Evolutionary conservation across 257 asterid species (phyloP).

Genomic region (Craterostigma plantagineum): DNA sequence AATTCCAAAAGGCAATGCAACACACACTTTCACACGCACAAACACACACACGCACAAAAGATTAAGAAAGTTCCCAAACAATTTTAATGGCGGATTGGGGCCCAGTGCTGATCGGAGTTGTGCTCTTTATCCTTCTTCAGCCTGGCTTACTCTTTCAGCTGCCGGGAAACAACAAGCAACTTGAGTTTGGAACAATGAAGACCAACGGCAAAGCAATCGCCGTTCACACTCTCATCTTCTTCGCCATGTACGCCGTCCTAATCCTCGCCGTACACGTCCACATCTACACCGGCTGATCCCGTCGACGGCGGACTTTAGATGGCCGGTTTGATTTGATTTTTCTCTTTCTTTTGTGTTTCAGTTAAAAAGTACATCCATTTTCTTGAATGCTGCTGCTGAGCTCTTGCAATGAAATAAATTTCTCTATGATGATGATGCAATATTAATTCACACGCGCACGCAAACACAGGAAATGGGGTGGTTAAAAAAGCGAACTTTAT

Average conservation of each 20-base stretch:
- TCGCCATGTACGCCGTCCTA: constrained; percentile 2
- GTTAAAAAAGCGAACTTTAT: constrained; percentile 1
- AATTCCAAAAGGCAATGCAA: neutral
- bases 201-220: constrained; percentile 9
- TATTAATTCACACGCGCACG: too few relatives aligned
- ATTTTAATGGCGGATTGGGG: constrained; percentile 7
- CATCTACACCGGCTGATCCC: constrained; percentile 6
- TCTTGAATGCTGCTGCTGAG: too few relatives aligned
- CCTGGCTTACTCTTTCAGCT: constrained; percentile 6
- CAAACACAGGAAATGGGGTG: too few relatives aligned
- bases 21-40: neutral
- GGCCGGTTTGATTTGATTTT: neutral
- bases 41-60: too few relatives aligned
- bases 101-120: constrained; percentile 5
- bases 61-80: too few relatives aligned
- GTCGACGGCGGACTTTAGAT: neutral
- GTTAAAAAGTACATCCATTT: too few relatives aligned
- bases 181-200: constrained; percentile 6
- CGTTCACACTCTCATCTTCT: constrained; percentile 7
- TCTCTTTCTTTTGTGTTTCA: too few relatives aligned
- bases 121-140: constrained; percentile 6
- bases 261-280: constrained; percentile 4
- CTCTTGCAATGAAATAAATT: too few relatives aligned
- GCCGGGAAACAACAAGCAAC: constrained; percentile 3
- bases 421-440: too few relatives aligned